Evolutionary conservation across 805 yeast species (phyloP), one percentile per base, ranked within the genome.

Genomic region (Blastobotrys attinorum): DNA sequence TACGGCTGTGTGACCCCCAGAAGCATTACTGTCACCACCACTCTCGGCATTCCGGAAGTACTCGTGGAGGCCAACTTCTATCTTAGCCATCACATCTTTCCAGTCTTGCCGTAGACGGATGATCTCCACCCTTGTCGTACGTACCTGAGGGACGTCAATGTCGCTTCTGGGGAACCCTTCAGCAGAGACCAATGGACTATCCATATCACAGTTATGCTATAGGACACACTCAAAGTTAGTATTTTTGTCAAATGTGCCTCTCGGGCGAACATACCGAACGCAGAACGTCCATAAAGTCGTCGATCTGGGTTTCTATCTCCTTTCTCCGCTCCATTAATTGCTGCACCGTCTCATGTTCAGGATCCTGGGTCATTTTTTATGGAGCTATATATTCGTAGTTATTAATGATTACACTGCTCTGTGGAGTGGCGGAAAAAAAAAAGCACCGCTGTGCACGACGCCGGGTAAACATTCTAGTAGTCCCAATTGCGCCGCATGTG

Each of bases 121-220:
- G 25, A 89, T 76, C 54, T 73, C 74, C 7, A 78, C 73, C 46
- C 96, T 65, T 1, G 79, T 57, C 7, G 73, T 59, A 42, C 95
- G 66, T 10, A 87, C 53, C 41, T 73, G 73, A 2, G 87, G 76
- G 3, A 90, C 83, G 55, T 90, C 95, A 22, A 90, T 71, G 56
- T 90, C 97, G 15, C 69, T 61, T 35, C 97, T 66, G 0, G 98
- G 98, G 54, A 76, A 90, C 17, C 97, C 96, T 56, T 90, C 95
- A 0, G 55, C 46, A 0, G 82, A 76, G 2, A 84, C 62, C 46
- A 90, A 61, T 0, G 78, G 69, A 1, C 89, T 79, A 20, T 71
- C 60, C 85, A 86, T 79, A 50, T 75, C 79, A 3, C 70, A 77
- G 10, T 68, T 63, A 49, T 76, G 76, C 45, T 2, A 70, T 77